Evolutionary conservation across 202 grass and related monocot species (phyloP).

Genomic region (Tripidium arundinaceum): DNA sequence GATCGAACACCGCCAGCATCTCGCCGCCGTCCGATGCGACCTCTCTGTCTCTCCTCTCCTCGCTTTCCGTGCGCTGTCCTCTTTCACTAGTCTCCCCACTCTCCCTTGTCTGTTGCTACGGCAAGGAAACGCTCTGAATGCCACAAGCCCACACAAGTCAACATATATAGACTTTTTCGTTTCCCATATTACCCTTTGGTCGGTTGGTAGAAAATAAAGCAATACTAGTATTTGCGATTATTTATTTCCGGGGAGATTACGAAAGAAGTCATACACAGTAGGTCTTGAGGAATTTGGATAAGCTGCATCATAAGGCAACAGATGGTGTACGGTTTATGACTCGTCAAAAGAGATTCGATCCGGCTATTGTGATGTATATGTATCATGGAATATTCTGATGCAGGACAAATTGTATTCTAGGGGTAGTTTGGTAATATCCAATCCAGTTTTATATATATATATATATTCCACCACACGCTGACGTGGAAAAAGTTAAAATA

Average conservation of each 20-base stretch:
- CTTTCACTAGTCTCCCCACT: neutral
- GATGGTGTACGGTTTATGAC: neutral
- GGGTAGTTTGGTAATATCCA: conserved; percentile 13
- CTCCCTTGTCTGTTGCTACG: conserved; percentile 2
- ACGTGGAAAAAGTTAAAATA: conserved; percentile 20
- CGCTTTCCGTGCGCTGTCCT: conserved; percentile 30
- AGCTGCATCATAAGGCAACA: neutral
- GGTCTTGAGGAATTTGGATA: neutral
- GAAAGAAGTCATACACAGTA: neutral
- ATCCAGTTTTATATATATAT: conserved; percentile 5
- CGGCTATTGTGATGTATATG: neutral
- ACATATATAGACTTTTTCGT: conserved; percentile 24
- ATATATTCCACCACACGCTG: neutral
- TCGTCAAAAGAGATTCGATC: neutral
- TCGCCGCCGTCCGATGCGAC: conserved; percentile 27
- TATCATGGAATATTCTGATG: neutral
- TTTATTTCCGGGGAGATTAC: neutral
- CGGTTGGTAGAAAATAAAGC: conserved; percentile 15
- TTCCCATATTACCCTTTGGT: conserved; percentile 46
- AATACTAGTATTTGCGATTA: neutral
- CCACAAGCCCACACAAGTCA: conserved; percentile 26
- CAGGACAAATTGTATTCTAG: neutral
- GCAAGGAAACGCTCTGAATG: conserved; percentile 1
- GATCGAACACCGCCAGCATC: conserved; percentile 87
- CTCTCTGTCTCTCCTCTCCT: conserved; percentile 5